Percentiles rank a stretch among this genome's conserved stretches.
Evolutionary conservation across 23 red algal species (phyloP).

Genomic region (Chondrus crispus): DNA sequence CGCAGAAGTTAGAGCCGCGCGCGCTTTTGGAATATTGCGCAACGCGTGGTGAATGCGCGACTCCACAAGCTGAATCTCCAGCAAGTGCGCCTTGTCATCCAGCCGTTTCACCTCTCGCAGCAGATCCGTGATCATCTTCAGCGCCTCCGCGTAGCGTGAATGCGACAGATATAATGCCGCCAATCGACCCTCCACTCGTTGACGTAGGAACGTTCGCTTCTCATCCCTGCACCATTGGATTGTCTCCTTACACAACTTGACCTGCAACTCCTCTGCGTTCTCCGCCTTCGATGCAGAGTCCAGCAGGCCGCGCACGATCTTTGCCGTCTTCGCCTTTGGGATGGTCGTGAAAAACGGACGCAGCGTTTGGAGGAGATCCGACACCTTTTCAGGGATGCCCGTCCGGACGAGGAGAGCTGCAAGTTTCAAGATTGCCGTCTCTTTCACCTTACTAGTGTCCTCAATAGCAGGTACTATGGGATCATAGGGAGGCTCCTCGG

Average conservation of each 20-base stretch:
- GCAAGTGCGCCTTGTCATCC: slow-evolving; percentile 93
- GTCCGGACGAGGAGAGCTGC: slow-evolving; percentile 41
- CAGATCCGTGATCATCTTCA: slow-evolving; percentile 80
- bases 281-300: slow-evolving; percentile 60
- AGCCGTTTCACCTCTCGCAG: slow-evolving; percentile 91
- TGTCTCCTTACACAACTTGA: slow-evolving; percentile 80
- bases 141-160: slow-evolving; percentile 72
- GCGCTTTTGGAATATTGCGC: slow-evolving; percentile 91
- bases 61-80: slow-evolving; percentile 97
- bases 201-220: slow-evolving; percentile 97
- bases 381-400: slow-evolving; percentile 40
- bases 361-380: slow-evolving; percentile 40
- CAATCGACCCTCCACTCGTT: slow-evolving; percentile 92
- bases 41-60: slow-evolving; percentile 88
- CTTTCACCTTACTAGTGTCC: slow-evolving; percentile 38
- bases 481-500: neutral
- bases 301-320: slow-evolving; percentile 86
- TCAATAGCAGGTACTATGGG: neutral
- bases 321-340: slow-evolving; percentile 93
- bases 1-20: slow-evolving; percentile 93
- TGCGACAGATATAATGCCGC: slow-evolving; percentile 72
- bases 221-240: slow-evolving; percentile 95
- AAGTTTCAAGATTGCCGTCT: slow-evolving; percentile 53
- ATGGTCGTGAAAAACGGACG: slow-evolving; percentile 78
- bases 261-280: slow-evolving; percentile 61